Base-by-base conservation (phyloP, 768 basidiomycete genomes). In the Basidioascus undulatus region DNA sequence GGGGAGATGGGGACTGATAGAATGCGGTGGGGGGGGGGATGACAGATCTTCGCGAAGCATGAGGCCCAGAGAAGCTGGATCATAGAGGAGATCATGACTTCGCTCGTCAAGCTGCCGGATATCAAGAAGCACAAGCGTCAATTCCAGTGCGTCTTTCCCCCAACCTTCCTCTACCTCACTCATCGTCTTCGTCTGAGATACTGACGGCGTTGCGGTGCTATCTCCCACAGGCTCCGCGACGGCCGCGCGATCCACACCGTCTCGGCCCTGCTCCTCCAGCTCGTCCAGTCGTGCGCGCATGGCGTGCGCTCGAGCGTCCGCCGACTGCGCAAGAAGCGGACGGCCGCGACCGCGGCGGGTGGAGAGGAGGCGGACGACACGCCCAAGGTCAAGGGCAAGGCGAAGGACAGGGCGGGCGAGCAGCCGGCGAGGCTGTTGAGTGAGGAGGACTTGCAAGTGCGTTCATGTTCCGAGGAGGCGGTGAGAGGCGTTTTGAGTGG, bases 261-360 rank as follows among this genome's bases (percentile, higher is more conserved):
- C 11, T 87, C 84, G 3, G 89, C 89, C 0, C 63, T 98, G 6
- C 65, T 98, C 9, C 64, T 98, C 16, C 87, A 96, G 49, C 74
- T 98, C n/a, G 76, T 96, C 2, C 92, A 98, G 54, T 89, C 84
- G 0, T 87, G 83, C 4, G 75, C 82, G 0, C 76, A 82, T 47
- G 81, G 83, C 47, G 72, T 89, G n/a, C 66, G 73, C 0, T 30
- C 32, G 0, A 33, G 44, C 7, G 41, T 58, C 23, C 21, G 26
- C 1, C 50, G 48, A 21, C 33, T 55, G 75, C 74, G 1, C 64
- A 63, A 45, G 65, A 61, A 45, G 66, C 80, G 28, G 44, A 37
- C 23, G 40, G 41, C 6, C n/a, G n/a, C n/a, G n/a, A n/a, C n/a
- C 27, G 68, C 65, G 25, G 75, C 72, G 46, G 57, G 63, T 24